phyloP scores from a whole-genome alignment of 169 alveolate genomes.

The Plasmodium falciparum region DNA sequence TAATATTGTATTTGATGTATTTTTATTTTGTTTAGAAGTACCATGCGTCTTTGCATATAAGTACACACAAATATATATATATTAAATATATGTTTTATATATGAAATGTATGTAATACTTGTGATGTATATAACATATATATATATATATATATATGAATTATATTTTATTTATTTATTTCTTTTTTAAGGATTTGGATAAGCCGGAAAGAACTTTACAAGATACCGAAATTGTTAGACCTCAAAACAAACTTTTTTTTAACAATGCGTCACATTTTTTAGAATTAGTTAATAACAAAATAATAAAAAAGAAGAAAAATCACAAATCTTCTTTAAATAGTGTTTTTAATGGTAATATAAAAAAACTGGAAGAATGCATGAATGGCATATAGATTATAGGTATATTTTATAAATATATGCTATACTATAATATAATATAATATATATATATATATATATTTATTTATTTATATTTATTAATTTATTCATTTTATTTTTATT shows the following conservation, averaged over 20 bases:
- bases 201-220: background rate
- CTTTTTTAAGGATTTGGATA: slow-evolving; percentile 1
- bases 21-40: too few species aligned
- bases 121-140: background rate
- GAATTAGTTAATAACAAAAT: slow-evolving; percentile 41
- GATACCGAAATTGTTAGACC: slow-evolving; percentile 36
- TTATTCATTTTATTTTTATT: background rate
- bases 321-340: background rate
- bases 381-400: background rate
- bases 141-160: background rate
- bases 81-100: background rate
- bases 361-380: background rate
- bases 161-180: background rate
- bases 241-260: slow-evolving; percentile 48
- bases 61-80: background rate
- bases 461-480: background rate
- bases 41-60: background rate
- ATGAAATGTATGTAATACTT: background rate
- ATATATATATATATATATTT: background rate
- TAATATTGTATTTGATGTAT: background rate
- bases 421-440: background rate
- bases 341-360: slow-evolving; percentile 5
- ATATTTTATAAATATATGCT: too few species aligned
- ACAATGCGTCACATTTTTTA: slow-evolving; percentile 40
- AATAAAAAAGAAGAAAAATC: slow-evolving; percentile 21